Base-by-base conservation (phyloP, 2,329 filamentous ascomycete genomes). In the Parafenestella ontariensis region DNA sequence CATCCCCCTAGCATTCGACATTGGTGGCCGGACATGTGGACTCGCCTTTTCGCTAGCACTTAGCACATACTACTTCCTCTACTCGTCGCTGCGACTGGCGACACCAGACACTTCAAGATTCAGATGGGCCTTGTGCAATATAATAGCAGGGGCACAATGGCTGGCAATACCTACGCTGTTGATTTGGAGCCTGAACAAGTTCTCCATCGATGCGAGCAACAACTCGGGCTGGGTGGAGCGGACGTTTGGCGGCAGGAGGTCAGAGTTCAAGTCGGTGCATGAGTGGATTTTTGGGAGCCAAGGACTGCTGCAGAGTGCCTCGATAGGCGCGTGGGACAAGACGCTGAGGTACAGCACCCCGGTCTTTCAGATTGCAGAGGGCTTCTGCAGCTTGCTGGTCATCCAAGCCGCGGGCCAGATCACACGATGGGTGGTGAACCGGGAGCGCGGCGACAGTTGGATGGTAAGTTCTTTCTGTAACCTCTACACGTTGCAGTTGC, bases 1-100 rank as follows among this genome's bases (percentile, higher is more conserved):
- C 59, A 95, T 99, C 74, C 95, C 95, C 58, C 88, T 99, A 74
- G 91, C 94, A 70, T 98, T 98, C 81, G 95, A 99, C 85, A 94
- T 98, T 71, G 95, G 95, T 74, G 95, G 95, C 59, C 89, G 92
- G 70, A 93, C 95, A 68, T 96, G 92, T 72, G 95, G 95, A 55
- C 84, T 99, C 71, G 94, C 92, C 59, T 98, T 96, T 81, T 97
- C 92, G 73, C 85, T 98, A 49, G 87, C 90, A 43, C 86, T 98
- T 49, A 93, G 94, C 66, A 83, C 85, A 69, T 98, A 96, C 82
- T 98, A 98, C 81, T 89, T 96, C 75, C 78, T 91, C 75, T 92
- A 95, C 79, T 96, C 92, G 52, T 80, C 86, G 59, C 81, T 95
- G 62, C 91, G 90, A 71, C 83, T 97, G 56, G 83, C 87, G 13